These are phyloP conservation scores for Jacaranda mimosifolia DNA, from an alignment of 257 asterid species.

Conservation along the genomic window DNA sequence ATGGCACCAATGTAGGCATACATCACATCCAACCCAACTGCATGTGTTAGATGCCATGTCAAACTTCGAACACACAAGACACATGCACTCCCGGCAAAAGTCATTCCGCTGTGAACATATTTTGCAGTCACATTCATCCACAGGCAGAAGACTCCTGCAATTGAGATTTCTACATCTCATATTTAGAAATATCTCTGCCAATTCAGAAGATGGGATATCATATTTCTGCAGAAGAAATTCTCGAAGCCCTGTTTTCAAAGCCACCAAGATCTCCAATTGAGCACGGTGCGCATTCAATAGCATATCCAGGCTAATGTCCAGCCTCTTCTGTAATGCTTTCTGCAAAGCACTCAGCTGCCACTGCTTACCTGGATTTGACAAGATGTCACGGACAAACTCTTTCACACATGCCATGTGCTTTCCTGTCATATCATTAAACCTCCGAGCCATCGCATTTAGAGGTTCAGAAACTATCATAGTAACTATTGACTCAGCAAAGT, in stretches of 20 bases:
- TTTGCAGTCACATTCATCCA: conserved; percentile 93
- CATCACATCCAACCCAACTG: conserved; percentile 99
- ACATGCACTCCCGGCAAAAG: conserved; percentile 97
- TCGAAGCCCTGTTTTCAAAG: conserved; percentile 80
- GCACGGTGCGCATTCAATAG: conserved; percentile 64
- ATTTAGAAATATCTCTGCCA: conserved; percentile 85
- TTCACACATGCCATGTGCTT: conserved; percentile 62
- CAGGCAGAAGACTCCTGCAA: conserved; percentile 82
- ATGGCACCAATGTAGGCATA: conserved; percentile 98
- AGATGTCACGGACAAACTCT: conserved; percentile 74
- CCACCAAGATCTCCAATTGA: conserved; percentile 88
- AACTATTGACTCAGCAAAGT: conserved; percentile 77
- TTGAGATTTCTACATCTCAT: conserved; percentile 79
- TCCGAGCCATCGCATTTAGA: conserved; percentile 60
- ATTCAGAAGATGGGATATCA: conserved; percentile 61
- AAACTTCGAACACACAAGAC: conserved; percentile 94
- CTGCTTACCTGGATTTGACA: conserved; percentile 66
- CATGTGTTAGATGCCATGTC: conserved; percentile 95
- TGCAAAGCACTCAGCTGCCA: conserved; percentile 87
- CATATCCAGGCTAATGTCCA: conserved; percentile 68
- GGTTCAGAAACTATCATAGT: conserved; percentile 89
- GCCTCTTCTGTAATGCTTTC: conserved; percentile 72
- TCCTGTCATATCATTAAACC: conserved; percentile 65
- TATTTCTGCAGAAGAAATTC: conserved; percentile 66
- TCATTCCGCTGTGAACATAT: conserved; percentile 74